Evolutionary conservation across 495 filamentous ascomycete genomes (phyloP), one percentile per base, ranked within the genome.

Genomic region (Aspergillus mulundensis): DNA sequence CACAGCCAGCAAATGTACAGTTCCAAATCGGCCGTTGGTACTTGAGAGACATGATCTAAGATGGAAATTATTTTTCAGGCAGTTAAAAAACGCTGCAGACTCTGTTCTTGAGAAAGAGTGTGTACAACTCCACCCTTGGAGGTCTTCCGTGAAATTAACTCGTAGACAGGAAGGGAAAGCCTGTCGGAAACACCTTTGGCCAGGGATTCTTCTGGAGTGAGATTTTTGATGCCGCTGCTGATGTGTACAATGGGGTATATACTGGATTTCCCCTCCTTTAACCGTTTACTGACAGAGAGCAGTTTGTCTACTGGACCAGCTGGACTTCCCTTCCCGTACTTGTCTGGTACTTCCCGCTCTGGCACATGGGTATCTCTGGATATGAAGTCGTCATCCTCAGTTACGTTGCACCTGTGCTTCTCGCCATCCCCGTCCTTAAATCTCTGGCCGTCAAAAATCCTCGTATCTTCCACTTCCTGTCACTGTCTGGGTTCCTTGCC

Each of bases 261-360:
- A 19, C 34, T 6, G 1, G 8, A 25, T 38, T 21, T 12, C 23
- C 36, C 25, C 19, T 24, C n/a, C 16, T 21, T 16, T 50, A n/a
- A 18, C 36, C 20, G 25, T 36, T 42, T 57, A 38, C 59, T 67
- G 30, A 60, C 70, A 56, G 53, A 39, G 49, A 61, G 44, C 68
- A 95, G 89, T 98, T 90, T 65, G 85, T 95, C 46, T 97, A 97
- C 72, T 99, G 95, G 95, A 90, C 92, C 6, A 86, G 90, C 60
- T 77, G 95, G 59, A 99, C 95, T 54, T 87, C 89, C 49, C 77
- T 99, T 49, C 90, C 88, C 38, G 77, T 97, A 25, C 78, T 87
- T 34, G 86, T 97, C 23, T 99, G 95, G 95, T 99, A 95, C 67
- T 99, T 99, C 66, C 94, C 94, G 15, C 82, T 99, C n/a, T 99